Percentiles rank a stretch among this genome's conserved stretches.
These are phyloP conservation scores for Suillus sp. DNA, from an alignment of 768 basidiomycete genomes.

Conservation along the genomic window DNA sequence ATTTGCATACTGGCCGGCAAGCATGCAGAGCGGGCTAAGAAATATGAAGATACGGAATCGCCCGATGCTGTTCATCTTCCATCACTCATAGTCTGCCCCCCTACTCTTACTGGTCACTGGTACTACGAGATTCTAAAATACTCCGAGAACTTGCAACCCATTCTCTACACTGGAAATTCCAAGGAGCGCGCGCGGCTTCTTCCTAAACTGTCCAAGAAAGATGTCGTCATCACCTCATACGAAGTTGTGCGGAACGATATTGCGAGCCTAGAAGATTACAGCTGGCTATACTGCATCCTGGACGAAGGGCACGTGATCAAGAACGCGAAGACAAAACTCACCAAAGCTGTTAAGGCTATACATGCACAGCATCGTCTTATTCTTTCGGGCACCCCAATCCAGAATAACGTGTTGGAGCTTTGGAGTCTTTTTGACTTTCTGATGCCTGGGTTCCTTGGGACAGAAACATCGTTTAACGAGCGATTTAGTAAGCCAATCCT, in stretches of 20 bases:
- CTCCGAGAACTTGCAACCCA: constrained; percentile 75
- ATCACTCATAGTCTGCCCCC: constrained; percentile 94
- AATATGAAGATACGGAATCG: constrained; percentile 61
- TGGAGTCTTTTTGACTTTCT: constrained; percentile 99
- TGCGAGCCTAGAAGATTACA: constrained; percentile 63
- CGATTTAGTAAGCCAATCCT: constrained; percentile 95
- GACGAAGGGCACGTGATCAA: constrained; percentile 99
- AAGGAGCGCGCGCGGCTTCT: constrained; percentile 76
- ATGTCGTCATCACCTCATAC: constrained; percentile 96
- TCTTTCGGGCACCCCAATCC: constrained; percentile 96
- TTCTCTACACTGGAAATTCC: constrained; percentile 88
- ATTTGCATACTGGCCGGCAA: constrained; percentile 97
- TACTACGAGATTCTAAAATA: constrained; percentile 97
- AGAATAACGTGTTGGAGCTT: constrained; percentile 97
- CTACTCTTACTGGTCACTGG: constrained; percentile 98
- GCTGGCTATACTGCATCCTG: constrained; percentile 95
- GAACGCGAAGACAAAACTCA: constrained; percentile 97
- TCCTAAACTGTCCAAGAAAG: constrained; percentile 65
- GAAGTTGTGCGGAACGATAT: constrained; percentile 98
- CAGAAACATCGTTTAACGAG: constrained; percentile 91
- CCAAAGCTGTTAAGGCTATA: constrained; percentile 91
- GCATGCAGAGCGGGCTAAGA: constrained; percentile 81
- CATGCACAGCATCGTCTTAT: constrained; percentile 92
- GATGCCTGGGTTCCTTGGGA: constrained; percentile 99
- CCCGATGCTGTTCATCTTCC: constrained; percentile 85